A percentile compares a stretch with the other conserved stretches of the same genome.
Evolutionary conservation across 306 rosid species (phyloP).

Genomic region (Aeschynomene evenia): DNA sequence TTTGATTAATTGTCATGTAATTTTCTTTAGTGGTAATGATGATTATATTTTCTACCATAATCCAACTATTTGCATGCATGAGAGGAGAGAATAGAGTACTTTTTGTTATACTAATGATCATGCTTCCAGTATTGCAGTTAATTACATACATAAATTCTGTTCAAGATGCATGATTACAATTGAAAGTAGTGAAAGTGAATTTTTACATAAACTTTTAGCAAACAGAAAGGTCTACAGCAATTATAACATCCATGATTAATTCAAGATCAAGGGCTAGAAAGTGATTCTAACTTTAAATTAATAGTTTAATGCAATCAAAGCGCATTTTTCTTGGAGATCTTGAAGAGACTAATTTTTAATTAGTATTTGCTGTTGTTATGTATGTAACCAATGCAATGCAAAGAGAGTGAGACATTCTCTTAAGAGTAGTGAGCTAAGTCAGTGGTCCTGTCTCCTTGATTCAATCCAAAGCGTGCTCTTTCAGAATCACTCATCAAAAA

Average conservation of each 20-base stretch:
- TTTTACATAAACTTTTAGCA: conserved; percentile 40
- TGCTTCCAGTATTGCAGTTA: conserved; percentile 20
- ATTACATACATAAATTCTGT: too few relatives aligned
- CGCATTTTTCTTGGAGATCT: conserved; percentile 48
- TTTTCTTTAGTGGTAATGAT: conserved; percentile 28
- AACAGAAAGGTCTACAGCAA: conserved; percentile 63
- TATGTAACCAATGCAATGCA: conserved; percentile 61
- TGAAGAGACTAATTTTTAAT: conserved; percentile 7
- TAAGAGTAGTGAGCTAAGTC: conserved; percentile 59
- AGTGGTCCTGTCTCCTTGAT: conserved; percentile 99
- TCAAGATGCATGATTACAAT: conserved; percentile 16
- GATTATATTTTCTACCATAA: not conserved
- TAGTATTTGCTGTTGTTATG: conserved; percentile 17
- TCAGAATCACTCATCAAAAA: conserved; percentile 65
- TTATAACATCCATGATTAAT: conserved; percentile 82
- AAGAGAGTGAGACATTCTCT: conserved; percentile 97
- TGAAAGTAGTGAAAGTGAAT: conserved; percentile 22
- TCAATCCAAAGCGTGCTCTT: conserved; percentile 99
- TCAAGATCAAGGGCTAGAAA: conserved; percentile 66
- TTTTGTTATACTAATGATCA: conserved; percentile 13
- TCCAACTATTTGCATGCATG: conserved; percentile 29
- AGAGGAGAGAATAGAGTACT: conserved; percentile 12
- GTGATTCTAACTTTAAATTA: conserved; percentile 37
- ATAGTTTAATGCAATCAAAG: conserved; percentile 41
- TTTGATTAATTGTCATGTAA: conserved; percentile 26